phyloP scores from a whole-genome alignment of 768 basidiomycete species.

The Hygrocybe coccinea region DNA sequence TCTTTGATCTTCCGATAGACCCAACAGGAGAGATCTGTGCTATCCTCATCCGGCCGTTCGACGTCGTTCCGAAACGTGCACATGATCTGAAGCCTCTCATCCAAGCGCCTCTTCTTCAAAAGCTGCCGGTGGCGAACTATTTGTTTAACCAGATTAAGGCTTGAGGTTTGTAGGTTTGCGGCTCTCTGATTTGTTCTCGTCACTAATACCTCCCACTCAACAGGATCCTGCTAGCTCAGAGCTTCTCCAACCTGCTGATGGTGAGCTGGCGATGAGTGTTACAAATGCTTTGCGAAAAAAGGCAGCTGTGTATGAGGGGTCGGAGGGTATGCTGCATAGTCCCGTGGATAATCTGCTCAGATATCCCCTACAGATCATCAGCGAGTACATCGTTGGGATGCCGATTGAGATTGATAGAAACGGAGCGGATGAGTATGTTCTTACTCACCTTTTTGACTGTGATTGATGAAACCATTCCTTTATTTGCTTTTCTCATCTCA shows the following conservation, averaged over 20 bases:
- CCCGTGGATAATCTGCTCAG: slow-evolving; percentile 2
- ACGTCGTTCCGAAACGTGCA: slow-evolving; percentile 1
- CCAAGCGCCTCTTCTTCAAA: background rate
- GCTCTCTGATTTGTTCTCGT: background rate
- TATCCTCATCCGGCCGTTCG: background rate
- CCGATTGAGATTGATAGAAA: slow-evolving; percentile 5
- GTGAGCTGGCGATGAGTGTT: background rate
- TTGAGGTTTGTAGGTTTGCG: background rate
- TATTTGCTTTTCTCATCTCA: background rate
- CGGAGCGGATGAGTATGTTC: slow-evolving; percentile 1
- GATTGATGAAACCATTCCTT: background rate
- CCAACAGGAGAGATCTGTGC: too few species aligned
- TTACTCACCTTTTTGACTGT: background rate
- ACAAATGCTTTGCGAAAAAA: background rate
- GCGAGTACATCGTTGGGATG: background rate
- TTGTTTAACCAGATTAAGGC: background rate
- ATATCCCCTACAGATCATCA: background rate
- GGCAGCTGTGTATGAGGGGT: background rate
- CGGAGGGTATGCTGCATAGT: slow-evolving; percentile 1
- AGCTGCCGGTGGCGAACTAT: background rate
- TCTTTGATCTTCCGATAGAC: too few species aligned
- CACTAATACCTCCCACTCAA: background rate
- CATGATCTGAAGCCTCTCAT: background rate
- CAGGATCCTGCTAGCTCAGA: background rate
- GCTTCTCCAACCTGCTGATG: background rate